These are phyloP conservation scores for Alternaria dauci DNA, from an alignment of 2,329 filamentous ascomycete genomes.

Conservation along the genomic window DNA sequence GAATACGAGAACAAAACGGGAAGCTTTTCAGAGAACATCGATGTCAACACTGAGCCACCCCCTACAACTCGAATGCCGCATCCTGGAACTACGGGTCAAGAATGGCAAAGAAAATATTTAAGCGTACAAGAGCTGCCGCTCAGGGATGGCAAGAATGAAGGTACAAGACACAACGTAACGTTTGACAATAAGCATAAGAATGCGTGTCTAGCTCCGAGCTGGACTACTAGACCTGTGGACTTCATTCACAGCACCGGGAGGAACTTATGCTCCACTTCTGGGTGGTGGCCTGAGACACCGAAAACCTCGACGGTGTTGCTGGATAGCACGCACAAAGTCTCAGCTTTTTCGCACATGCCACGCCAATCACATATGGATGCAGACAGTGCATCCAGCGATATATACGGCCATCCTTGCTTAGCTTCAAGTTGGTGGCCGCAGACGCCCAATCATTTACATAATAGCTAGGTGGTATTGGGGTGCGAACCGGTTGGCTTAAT, in stretches of 20 bases:
- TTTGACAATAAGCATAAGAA: neutral
- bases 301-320: constrained; percentile 5
- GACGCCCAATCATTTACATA: constrained; percentile 5
- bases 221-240: constrained; percentile 14
- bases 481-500: neutral
- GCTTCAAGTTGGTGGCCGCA: constrained; percentile 28
- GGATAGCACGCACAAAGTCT: constrained; percentile 17
- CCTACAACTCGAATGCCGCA: constrained; percentile 3
- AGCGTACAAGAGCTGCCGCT: constrained; percentile 10
- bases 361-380: neutral
- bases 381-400: neutral
- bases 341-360: constrained; percentile 9
- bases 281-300: constrained; percentile 28
- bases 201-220: constrained; percentile 7
- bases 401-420: constrained; percentile 13
- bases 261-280: constrained; percentile 34
- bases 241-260: constrained; percentile 30
- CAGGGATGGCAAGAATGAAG: neutral
- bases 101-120: constrained; percentile 15
- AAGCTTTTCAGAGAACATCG: constrained; percentile 15
- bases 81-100: neutral
- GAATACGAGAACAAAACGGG: constrained; percentile 32
- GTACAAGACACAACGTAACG: neutral
- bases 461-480: neutral
- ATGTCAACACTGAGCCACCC: constrained; percentile 16